Conservation (phyloP, 495 filamentous ascomycete genomes). For the Bacidia gigantensis region DNA sequence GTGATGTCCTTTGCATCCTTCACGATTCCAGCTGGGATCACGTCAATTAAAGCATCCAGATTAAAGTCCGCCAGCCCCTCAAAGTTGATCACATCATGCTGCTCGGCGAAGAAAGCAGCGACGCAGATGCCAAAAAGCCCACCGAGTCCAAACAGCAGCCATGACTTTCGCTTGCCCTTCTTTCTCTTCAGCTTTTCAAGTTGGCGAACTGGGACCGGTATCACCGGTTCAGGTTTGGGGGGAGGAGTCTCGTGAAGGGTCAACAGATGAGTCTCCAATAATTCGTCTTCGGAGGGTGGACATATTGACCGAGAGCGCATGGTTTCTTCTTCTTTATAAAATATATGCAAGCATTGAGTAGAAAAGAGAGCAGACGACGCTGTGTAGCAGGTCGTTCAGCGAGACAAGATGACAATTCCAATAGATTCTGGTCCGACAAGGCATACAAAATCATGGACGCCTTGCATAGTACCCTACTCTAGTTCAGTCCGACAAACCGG, state of each 20-base stretch:
- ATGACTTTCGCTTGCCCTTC: conserved; percentile 52
- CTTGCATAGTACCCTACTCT: no score
- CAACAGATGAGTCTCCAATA: conserved; percentile 14
- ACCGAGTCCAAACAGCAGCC: conserved; percentile 69
- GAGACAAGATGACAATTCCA: no score
- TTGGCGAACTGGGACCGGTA: conserved; percentile 22
- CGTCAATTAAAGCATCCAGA: conserved; percentile 69
- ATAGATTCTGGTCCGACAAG: no score
- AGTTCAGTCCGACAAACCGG: no score
- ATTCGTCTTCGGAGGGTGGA: conserved; percentile 38
- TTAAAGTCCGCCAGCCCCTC: conserved; percentile 69
- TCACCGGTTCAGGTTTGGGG: conserved; percentile 32
- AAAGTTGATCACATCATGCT: conserved; percentile 71
- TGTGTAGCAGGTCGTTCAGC: no score
- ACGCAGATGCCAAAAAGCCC: conserved; percentile 69
- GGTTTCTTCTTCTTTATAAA: background rate
- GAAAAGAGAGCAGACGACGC: background rate
- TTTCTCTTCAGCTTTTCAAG: conserved; percentile 16
- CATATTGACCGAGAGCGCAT: conserved; percentile 1
- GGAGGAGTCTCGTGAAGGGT: conserved; percentile 27
- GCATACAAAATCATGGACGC: no score
- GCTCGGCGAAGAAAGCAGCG: conserved; percentile 73
- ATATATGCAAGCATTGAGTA: background rate
- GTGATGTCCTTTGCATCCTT: conserved; percentile 69
- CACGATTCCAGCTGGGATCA: conserved; percentile 67